Evolutionary conservation across 192 early-diverging fungal genomes (phyloP).

Genomic region (Coemansia sp.): DNA sequence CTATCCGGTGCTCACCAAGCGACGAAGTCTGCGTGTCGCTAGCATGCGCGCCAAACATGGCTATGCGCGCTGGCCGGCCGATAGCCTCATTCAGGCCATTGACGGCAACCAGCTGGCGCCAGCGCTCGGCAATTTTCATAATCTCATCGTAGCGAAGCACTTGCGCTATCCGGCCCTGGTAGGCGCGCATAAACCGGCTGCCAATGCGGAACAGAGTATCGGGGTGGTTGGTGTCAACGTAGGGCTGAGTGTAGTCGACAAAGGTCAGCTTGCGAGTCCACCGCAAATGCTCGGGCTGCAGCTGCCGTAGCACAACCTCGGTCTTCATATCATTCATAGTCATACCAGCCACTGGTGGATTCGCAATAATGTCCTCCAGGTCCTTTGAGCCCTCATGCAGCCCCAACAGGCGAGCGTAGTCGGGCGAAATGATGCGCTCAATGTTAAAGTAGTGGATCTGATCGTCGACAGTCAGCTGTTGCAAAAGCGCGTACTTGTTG

Average conservation of each 20-base stretch:
- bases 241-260: slow-evolving; percentile 51
- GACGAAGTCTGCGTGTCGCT: slow-evolving; percentile 21
- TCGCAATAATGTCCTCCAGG: slow-evolving; percentile 17
- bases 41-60: slow-evolving; percentile 5
- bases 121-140: slow-evolving; percentile 50
- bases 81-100: slow-evolving; percentile 8
- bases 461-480: slow-evolving; percentile 38
- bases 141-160: slow-evolving; percentile 51
- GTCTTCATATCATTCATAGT: slow-evolving; percentile 48
- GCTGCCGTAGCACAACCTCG: slow-evolving; percentile 38
- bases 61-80: slow-evolving; percentile 7
- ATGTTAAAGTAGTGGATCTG: slow-evolving; percentile 52
- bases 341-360: slow-evolving; percentile 42
- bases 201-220: slow-evolving; percentile 51
- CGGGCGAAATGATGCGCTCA: slow-evolving; percentile 34
- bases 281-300: slow-evolving; percentile 49
- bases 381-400: slow-evolving; percentile 24
- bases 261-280: slow-evolving; percentile 52
- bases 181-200: slow-evolving; percentile 44
- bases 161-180: slow-evolving; percentile 37
- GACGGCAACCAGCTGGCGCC: slow-evolving; percentile 34
- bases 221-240: slow-evolving; percentile 46
- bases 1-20: slow-evolving; percentile 4
- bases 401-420: slow-evolving; percentile 25
- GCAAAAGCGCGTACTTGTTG: slow-evolving; percentile 48